phyloP scores from a whole-genome alignment of 495 filamentous ascomycete species.

The Penicilliopsis zonata region DNA sequence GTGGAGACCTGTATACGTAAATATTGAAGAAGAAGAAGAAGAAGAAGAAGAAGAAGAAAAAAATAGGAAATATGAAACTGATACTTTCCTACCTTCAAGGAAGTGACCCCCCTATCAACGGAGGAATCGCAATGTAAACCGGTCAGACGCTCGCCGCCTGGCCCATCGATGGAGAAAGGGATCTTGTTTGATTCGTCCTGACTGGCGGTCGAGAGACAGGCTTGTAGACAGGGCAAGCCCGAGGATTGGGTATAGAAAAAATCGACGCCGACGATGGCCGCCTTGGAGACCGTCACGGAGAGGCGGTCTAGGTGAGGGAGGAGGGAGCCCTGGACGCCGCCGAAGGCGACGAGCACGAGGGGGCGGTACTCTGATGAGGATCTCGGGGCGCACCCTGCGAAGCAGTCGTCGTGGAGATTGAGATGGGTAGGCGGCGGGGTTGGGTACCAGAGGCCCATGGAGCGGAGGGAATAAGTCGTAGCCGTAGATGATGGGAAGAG shows the following conservation, averaged over 20 bases:
- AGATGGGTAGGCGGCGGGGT: neutral
- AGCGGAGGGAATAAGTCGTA: slow-evolving; percentile 2
- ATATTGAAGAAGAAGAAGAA: neutral
- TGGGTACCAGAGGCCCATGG: slow-evolving; percentile 5
- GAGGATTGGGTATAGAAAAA: slow-evolving; percentile 3
- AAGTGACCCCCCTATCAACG: slow-evolving; percentile 13
- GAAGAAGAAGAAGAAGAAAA: neutral
- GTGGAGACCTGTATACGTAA: slow-evolving; percentile 3
- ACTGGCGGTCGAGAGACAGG: slow-evolving; percentile 2
- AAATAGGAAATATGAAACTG: neutral
- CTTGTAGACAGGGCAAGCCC: slow-evolving; percentile 1
- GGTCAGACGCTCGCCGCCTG: slow-evolving; percentile 23
- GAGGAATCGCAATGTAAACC: neutral
- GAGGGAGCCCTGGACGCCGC: slow-evolving; percentile 1
- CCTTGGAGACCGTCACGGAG: slow-evolving; percentile 3
- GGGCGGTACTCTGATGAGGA: slow-evolving; percentile 3
- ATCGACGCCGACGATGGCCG: slow-evolving; percentile 5
- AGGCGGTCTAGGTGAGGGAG: slow-evolving; percentile 4
- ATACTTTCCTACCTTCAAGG: slow-evolving; percentile 1
- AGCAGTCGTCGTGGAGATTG: slow-evolving; percentile 2
- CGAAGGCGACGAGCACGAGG: slow-evolving; percentile 4
- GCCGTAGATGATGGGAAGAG: neutral
- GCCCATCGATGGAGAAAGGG: slow-evolving; percentile 12
- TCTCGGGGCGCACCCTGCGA: neutral
- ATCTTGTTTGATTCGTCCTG: slow-evolving; percentile 2